A percentile compares a stretch with the other conserved stretches of the same genome.
Evolutionary conservation across 352 stramenopile species (phyloP).

Genomic region (Pythium volutum): DNA sequence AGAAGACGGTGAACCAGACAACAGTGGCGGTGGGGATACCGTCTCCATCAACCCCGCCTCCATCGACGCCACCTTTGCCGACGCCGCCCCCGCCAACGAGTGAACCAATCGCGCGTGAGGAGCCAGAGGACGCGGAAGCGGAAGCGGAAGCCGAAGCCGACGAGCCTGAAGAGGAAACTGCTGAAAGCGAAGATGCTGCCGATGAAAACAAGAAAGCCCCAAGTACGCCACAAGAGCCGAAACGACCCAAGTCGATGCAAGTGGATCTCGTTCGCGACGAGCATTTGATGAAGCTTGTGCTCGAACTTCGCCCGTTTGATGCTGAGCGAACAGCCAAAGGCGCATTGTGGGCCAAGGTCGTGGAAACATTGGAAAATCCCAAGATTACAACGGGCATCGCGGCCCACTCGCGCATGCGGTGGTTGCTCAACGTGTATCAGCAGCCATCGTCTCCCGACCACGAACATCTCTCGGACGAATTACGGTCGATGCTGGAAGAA

Average conservation of each 20-base stretch:
- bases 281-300: neutral
- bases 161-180: neutral
- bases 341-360: neutral
- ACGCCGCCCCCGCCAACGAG: neutral
- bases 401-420: neutral
- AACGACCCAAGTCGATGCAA: neutral
- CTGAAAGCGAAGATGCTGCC: neutral
- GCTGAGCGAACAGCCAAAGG: neutral
- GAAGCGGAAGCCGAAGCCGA: neutral
- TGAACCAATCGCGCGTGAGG: neutral
- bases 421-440: neutral
- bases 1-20: neutral
- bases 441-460: neutral
- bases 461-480: neutral
- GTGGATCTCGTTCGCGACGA: neutral
- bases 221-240: neutral
- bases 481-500: neutral
- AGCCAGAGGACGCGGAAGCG: neutral
- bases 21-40: neutral
- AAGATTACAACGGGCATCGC: slow-evolving; percentile 4
- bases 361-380: neutral
- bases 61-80: no score
- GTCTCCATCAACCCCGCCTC: no score
- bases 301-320: neutral
- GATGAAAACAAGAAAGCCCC: neutral